Evolutionary conservation across 2,329 filamentous ascomycete species (phyloP), one percentile per base, ranked within the genome.

Genomic region (Cryoendolithus antarcticus): DNA sequence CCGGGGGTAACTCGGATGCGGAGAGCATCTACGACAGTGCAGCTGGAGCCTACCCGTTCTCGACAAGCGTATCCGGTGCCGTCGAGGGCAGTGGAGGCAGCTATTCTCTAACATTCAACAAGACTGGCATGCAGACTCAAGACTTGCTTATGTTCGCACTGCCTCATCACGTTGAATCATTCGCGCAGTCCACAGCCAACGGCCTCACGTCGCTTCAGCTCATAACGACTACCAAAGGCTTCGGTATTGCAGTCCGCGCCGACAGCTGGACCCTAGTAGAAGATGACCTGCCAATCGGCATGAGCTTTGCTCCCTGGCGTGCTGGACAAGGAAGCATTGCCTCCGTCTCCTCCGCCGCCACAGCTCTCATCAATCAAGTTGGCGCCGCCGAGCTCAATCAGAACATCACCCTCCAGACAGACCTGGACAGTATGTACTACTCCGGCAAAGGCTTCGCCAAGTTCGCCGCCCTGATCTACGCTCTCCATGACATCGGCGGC

Each of bases 401-500:
- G 60, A 72, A 86, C 56, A 83, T 95, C 60, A 60, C 66, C 11
- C 64, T 65, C 0, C 80, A 91, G 53, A 75, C 77, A 4, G 75
- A 91, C 46, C 66, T 84, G 27, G 74, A 89, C 56, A 93, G 85
- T 31, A 88, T 93, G 76, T 96, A 96, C 61, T 95, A 80, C 60
- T 82, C 82, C 49, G 89, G 91, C 49, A 96, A 68, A 47, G 54
- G 55, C 9, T 45, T 62, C 9, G 58, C 57, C 28, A 61, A 62
- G 38, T 65, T 67, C 35, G 66, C 66, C 0, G 59, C 59, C 2
- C 60, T 68, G 6, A 35, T 61, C 10, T 67, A 62, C 53, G 53
- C 63, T 1, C 50, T 61, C 27, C 47, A 77, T 67, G 40, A 74
- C 67, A 37, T 79, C 66, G 53, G 82, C 1, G 48, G 47, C 66